Base-by-base conservation (phyloP, 2,329 filamentous ascomycete genomes). In the Aschersonia sp. region DNA sequence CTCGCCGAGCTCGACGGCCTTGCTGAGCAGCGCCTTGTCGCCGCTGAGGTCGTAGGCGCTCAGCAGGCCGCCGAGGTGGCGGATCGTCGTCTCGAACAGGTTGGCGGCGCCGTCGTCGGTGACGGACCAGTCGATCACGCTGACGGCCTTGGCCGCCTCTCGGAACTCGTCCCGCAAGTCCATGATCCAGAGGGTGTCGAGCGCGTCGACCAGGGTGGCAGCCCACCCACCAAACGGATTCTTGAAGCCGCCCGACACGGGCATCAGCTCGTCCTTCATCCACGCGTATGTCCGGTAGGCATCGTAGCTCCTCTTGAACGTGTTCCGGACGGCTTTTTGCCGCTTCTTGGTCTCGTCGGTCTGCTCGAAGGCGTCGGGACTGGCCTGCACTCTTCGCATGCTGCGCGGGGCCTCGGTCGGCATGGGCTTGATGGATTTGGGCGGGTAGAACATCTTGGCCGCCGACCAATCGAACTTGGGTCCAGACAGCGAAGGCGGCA, bases 141-240 rank as follows among this genome's bases (percentile, higher is more conserved):
- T 63, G 5, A 73, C 66, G 2, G 73, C 74, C 31, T 63, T 61
- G 2, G 73, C 68, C 5, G 79, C 77, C 14, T 70, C 59, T 43
- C 67, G 62, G 52, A 79, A 81, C 22, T 83, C 79, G 2, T 72
- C 64, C 32, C 70, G 62, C 29, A 81, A 58, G 9, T 62, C 76
- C 77, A 82, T 79, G 44, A 83, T 81, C 68, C 72, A 75, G 2
- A 83, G 67, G 0, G 77, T 79, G 49, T 81, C 77, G 42, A 83
- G 62, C 0, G 70, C 64, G 56, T 83, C 79, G 35, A 83, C 72
- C 43, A 82, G 59, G 0, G 77, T 79, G 8, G 76, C 77, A 1
- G 70, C 76, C 69, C 74, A 78, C 30, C 71, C 70, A 4, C 73
- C 72, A 56, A 76, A 76, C 1, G 62, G 62, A 48, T 73, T 68